These are phyloP conservation scores for Wickerhamomyces ciferrii DNA, from an alignment of 805 yeast species.

Conservation along the genomic window DNA sequence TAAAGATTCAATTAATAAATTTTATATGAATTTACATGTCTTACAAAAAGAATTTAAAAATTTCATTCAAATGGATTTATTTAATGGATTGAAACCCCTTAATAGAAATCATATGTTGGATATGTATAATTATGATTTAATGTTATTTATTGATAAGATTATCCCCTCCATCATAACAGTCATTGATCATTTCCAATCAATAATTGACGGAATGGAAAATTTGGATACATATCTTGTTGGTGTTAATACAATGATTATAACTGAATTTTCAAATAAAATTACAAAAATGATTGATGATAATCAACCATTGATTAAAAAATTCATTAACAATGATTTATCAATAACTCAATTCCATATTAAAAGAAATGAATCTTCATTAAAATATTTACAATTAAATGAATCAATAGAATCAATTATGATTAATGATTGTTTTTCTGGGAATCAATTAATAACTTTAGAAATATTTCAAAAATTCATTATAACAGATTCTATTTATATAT, in stretches of 20 bases:
- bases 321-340: background rate
- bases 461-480: background rate
- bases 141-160: background rate
- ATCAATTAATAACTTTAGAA: background rate
- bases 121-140: background rate
- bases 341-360: background rate
- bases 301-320: background rate
- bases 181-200: background rate
- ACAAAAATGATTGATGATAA: background rate
- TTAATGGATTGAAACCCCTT: background rate
- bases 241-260: background rate
- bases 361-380: conserved; percentile 1
- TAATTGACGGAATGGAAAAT: background rate
- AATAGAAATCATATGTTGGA: background rate
- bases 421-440: background rate
- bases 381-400: background rate
- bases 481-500: background rate
- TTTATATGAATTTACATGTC: background rate
- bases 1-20: background rate
- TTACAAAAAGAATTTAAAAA: background rate
- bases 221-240: background rate
- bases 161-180: background rate
- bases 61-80: background rate
- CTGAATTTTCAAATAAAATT: background rate
- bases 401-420: background rate